Evolutionary conservation across 2,329 filamentous ascomycete species (phyloP).

Genomic region (Phialophora tarda): DNA sequence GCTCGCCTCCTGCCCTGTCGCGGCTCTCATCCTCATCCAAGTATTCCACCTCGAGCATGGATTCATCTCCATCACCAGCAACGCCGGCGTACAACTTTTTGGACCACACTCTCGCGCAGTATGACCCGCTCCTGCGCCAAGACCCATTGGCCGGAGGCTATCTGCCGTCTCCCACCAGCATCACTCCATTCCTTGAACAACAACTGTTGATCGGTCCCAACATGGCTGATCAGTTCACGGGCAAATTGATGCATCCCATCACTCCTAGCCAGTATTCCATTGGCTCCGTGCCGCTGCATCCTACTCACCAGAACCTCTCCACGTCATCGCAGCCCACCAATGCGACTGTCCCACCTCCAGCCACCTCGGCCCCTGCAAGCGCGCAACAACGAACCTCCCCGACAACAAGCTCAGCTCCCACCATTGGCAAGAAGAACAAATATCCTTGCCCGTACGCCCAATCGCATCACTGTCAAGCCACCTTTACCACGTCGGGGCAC

Average conservation of each 20-base stretch:
- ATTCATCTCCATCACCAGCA: constrained; percentile 40
- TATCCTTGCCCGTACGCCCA: constrained; percentile 69
- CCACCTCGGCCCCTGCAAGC: constrained; percentile 17
- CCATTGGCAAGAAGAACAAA: constrained; percentile 61
- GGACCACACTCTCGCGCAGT: constrained; percentile 34
- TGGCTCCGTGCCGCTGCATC: constrained; percentile 24
- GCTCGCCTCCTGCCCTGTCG: constrained; percentile 37
- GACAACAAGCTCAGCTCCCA: constrained; percentile 17
- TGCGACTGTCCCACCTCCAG: constrained; percentile 20
- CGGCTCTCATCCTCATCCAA: constrained; percentile 37
- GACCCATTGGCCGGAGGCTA: constrained; percentile 32
- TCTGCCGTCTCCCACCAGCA: constrained; percentile 38
- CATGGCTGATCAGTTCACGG: constrained; percentile 31
- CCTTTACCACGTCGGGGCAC: constrained; percentile 70
- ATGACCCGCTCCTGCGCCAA: constrained; percentile 38
- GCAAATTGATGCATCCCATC: constrained; percentile 23
- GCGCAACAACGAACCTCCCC: constrained; percentile 27
- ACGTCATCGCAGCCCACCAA: constrained; percentile 21
- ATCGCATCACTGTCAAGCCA: constrained; percentile 64
- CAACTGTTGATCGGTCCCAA: constrained; percentile 34
- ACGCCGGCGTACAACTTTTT: constrained; percentile 39
- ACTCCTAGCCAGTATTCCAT: constrained; percentile 31
- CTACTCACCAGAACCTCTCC: constrained; percentile 25
- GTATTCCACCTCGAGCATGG: constrained; percentile 39
- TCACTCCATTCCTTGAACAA: constrained; percentile 40